Percentiles rank a stretch among this genome's conserved stretches.
Evolutionary conservation across 169 alveolate genomes (phyloP).

Genomic region (Blepharisma undulans): DNA sequence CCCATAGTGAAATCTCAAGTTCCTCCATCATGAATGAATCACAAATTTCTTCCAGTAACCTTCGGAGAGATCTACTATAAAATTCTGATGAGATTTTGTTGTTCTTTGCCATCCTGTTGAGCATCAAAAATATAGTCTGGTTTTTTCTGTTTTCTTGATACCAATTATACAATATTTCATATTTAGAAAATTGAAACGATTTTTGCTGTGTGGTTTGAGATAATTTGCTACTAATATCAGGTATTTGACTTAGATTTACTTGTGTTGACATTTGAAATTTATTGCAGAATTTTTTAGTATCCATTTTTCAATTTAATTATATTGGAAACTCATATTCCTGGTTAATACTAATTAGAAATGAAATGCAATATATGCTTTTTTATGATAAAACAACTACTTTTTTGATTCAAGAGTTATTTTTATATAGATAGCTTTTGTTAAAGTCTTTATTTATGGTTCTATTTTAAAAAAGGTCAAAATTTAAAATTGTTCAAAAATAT

Average conservation of each 20-base stretch:
- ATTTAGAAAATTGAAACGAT: not conserved
- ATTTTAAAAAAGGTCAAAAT: too few species aligned
- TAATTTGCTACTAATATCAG: not conserved
- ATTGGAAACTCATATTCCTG: not conserved
- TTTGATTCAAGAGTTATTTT: too few species aligned
- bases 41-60: not conserved
- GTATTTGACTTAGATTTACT: not conserved
- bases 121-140: not conserved
- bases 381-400: too few species aligned
- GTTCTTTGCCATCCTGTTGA: not conserved
- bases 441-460: too few species aligned
- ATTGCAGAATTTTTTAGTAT: not conserved
- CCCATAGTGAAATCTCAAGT: not conserved
- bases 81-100: not conserved
- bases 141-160: not conserved
- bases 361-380: not conserved
- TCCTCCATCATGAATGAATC: not conserved
- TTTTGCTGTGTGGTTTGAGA: not conserved
- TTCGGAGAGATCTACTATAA: not conserved
- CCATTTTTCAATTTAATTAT: not conserved
- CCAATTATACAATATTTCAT: not conserved
- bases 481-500: too few species aligned
- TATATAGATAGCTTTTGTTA: too few species aligned
- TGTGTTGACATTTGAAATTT: not conserved
- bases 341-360: not conserved